Base-by-base conservation (phyloP, 2,329 filamentous ascomycete genomes). In the Trichoderma koningii region DNA sequence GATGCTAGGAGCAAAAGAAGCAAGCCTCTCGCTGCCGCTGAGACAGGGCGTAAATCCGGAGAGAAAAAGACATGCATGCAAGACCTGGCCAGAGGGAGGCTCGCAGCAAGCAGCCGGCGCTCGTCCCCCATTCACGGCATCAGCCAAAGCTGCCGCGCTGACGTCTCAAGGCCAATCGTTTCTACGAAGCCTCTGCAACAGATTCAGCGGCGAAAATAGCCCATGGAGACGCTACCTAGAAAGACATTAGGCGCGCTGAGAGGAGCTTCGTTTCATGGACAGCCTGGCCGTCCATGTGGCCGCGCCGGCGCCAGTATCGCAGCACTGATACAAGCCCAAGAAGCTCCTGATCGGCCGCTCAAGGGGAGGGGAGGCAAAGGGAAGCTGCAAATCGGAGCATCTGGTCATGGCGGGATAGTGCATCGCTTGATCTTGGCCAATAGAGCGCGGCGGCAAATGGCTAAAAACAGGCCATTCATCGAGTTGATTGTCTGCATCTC, bases 201-300 rank as follows among this genome's bases (percentile, higher is more conserved):
- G 41, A 17, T 14, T 15, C 64, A 47, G 51, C 47, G 26, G 50
- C 45, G 38, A 44, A 15, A 26, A 63, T 45, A 42, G 45, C 3
- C 12, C 34, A 38, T 38, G 34, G 34, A 14, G 10, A 14, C 12
- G 34, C 34, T 14, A 38, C 34, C 2, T 38, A 4, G 10, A 14
- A 19, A 44, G 7, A 38, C n/a, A 28, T 34, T 57, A 66, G 42
- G 34, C 64, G 64, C 64, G 64, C 64, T 17, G 45, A 66, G 45
- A 41, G 7, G 34, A 66, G 42, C n/a, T 52, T 34, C 34, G 64
- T 66, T 63, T 66, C 64, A 66, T 64, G 3, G 26, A 23, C 50
- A 55, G 7, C 7, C 48, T 6, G 64, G 64, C 15, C 59, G 3
- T 23, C 23, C 14, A 17, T 48, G 26, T 63, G 64, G 59, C 45